A percentile compares a stretch with the other conserved stretches of the same genome.
These are phyloP conservation scores for Pyricularia sp. DNA, from an alignment of 2,329 filamentous ascomycete genomes.

Conservation along the genomic window DNA sequence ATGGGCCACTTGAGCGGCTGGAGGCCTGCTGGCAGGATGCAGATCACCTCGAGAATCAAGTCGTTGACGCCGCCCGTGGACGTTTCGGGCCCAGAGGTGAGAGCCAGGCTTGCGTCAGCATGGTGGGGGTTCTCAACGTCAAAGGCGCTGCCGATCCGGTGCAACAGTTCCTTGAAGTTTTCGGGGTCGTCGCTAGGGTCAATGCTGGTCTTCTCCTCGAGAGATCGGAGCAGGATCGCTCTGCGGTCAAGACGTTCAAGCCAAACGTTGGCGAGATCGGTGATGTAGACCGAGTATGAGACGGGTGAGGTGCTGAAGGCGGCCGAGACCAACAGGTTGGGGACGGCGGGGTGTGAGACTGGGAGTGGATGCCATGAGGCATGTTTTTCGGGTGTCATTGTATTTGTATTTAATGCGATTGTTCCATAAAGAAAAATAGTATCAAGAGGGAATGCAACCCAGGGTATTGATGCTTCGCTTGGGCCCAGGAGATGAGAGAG, in stretches of 20 bases:
- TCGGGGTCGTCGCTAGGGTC: constrained; percentile 61
- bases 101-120: constrained; percentile 31
- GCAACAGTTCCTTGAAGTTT: constrained; percentile 59
- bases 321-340: constrained; percentile 55
- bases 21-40: constrained; percentile 53
- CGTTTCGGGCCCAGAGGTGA: constrained; percentile 18
- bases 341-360: constrained; percentile 33
- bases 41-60: constrained; percentile 46
- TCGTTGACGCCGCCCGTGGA: constrained; percentile 11
- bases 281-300: constrained; percentile 57
- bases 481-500: neutral
- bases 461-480: neutral
- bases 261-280: constrained; percentile 69
- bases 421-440: neutral
- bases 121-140: constrained; percentile 35
- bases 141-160: constrained; percentile 47
- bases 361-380: constrained; percentile 40
- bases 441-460: neutral
- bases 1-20: constrained; percentile 56
- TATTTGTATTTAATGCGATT: neutral
- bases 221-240: constrained; percentile 54
- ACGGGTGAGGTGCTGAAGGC: constrained; percentile 33
- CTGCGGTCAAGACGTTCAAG: constrained; percentile 51
- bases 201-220: constrained; percentile 57
- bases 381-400: neutral